Base-by-base conservation (phyloP, 2,329 filamentous ascomycete genomes). In the Pyrenophora tritici-repentis region DNA sequence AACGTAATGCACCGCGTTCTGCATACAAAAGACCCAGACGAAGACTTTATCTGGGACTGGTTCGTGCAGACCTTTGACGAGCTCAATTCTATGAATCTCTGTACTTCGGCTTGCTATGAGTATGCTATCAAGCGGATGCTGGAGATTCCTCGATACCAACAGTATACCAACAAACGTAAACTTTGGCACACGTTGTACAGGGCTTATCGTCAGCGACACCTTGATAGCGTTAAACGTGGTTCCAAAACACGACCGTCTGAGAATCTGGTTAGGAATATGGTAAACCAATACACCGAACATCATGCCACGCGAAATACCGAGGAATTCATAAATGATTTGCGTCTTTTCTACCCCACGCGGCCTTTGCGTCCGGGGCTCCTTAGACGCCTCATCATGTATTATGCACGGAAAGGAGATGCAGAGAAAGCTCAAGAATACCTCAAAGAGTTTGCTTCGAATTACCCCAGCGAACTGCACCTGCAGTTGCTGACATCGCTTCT, bases 401-500 rank as follows among this genome's bases (percentile, higher is more conserved):
- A 73, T 54, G 73, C 76, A 3, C 55, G 65, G 5, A 47, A 58
- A 13, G 76, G 77, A 12, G 44, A 71, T 10, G 59, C 62, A 2
- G 61, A 66, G 16, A 55, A 48, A 14, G 73, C 77, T 10, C 50
- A 72, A 18, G 43, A 67, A 35, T 71, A 68, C 48, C 66, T 74
- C 32, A 53, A 68, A 3, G 63, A 72, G 14, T 55, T 74, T 9
- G 43, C 42, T 8, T 24, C 29, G 26, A 37, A 45, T 7, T 58
- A 58, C 17, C 38, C 38, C 8, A 16, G 42, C n/a, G 36, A 43
- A 4, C 32, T 65, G 6, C 47, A 59, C 12, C 36, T 65, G 3
- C 46, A 52, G 4, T 39, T 61, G 20, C 36, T 72, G 3, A 57
- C 61, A 8, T 48, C 58, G 13, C 62, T 91, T 3, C 77, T 95